A percentile compares a stretch with the other conserved stretches of the same genome.
phyloP scores from a whole-genome alignment of 768 basidiomycete genomes.

The Tricholoma sp. region DNA sequence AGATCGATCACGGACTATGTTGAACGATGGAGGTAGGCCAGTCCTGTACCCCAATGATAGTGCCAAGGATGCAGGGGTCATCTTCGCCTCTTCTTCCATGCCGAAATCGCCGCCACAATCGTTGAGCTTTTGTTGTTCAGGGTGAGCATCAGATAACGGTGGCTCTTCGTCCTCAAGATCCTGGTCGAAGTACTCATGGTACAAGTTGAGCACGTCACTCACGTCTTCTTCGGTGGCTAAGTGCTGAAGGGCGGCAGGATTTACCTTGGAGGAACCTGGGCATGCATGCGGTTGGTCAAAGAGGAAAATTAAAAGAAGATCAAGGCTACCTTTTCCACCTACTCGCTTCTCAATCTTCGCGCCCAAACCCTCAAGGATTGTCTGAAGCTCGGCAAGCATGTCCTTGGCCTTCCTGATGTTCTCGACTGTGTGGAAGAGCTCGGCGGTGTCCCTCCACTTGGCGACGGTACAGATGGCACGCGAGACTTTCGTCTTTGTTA shows the following conservation, averaged over 20 bases:
- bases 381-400: slow-evolving; percentile 1
- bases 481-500: slow-evolving; percentile 1
- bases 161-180: background rate
- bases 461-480: slow-evolving; percentile 3
- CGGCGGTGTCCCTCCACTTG: slow-evolving; percentile 1
- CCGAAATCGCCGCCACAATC: slow-evolving; percentile 4
- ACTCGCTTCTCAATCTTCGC: background rate
- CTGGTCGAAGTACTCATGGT: slow-evolving; percentile 6
- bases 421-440: background rate
- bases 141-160: slow-evolving; percentile 1
- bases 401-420: background rate
- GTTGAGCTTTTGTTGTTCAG: slow-evolving; percentile 12
- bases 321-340: background rate
- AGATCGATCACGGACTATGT: slow-evolving; percentile 8
- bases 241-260: slow-evolving; percentile 3
- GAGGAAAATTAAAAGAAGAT: background rate
- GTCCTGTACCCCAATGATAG: slow-evolving; percentile 12
- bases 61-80: slow-evolving; percentile 8
- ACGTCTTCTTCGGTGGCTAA: slow-evolving; percentile 7
- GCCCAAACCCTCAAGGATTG: slow-evolving; percentile 5
- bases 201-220: slow-evolving; percentile 2
- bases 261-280: slow-evolving; percentile 3
- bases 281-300: background rate
- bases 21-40: slow-evolving; percentile 17
- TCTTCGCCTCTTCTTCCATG: slow-evolving; percentile 4